These are phyloP conservation scores for Ceratocystiopsis minuta DNA, from an alignment of 2,329 filamentous ascomycete species.

Conservation along the genomic window DNA sequence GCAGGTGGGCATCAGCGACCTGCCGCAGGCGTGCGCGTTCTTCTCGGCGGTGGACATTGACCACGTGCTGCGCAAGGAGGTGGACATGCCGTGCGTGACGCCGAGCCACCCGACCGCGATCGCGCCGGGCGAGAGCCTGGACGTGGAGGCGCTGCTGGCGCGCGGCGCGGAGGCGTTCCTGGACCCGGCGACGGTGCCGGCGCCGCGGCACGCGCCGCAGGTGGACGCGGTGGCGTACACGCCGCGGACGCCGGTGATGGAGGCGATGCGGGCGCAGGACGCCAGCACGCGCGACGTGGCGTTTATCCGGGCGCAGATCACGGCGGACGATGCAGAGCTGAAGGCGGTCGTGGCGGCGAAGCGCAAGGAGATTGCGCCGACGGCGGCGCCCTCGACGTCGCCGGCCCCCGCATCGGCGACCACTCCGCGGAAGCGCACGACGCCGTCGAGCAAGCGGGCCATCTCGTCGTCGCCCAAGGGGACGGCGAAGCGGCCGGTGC, in stretches of 20 bases:
- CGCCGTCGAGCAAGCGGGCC: neutral
- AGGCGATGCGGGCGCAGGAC: conserved; percentile 34
- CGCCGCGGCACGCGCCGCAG: conserved; percentile 30
- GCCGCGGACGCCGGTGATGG: conserved; percentile 64
- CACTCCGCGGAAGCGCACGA: no score
- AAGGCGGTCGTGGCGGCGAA: conserved; percentile 49
- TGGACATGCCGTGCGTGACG: conserved; percentile 93
- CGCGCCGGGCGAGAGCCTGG: conserved; percentile 67
- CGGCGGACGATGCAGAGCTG: conserved; percentile 54
- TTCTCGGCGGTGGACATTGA: conserved; percentile 95
- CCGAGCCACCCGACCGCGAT: conserved; percentile 69
- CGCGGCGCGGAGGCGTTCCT: conserved; percentile 53
- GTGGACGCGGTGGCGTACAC: conserved; percentile 49
- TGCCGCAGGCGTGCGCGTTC: conserved; percentile 86
- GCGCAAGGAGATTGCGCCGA: conserved; percentile 18
- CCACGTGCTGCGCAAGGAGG: conserved; percentile 88
- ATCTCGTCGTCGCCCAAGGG: neutral
- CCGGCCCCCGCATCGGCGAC: neutral
- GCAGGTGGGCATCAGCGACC: conserved; percentile 87
- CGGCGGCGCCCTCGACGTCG: neutral
- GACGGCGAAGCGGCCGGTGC: conserved; percentile 10
- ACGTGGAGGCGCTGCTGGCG: conserved; percentile 59
- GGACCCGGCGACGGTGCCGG: conserved; percentile 44
- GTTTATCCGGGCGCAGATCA: conserved; percentile 76
- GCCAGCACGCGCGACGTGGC: conserved; percentile 24